Percentiles rank a stretch among this genome's conserved stretches.
Evolutionary conservation across 768 basidiomycete genomes (phyloP).

Genomic region (Russula virescens): DNA sequence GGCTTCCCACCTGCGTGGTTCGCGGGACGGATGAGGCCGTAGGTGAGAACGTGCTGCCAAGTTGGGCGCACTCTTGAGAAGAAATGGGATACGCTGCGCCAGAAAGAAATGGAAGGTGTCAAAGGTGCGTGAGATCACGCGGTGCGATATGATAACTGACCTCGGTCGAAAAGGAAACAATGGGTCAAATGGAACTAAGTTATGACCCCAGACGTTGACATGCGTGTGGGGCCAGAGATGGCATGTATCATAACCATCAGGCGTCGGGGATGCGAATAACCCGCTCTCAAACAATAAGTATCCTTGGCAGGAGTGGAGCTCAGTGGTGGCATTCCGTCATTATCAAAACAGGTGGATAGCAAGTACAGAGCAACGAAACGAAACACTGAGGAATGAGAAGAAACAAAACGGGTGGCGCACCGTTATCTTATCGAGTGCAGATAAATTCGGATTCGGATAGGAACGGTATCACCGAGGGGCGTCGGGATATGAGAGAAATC

Average conservation of each 20-base stretch:
- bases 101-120: conserved; percentile 17
- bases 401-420: background rate
- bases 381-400: no score
- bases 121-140: conserved; percentile 9
- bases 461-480: conserved; percentile 1
- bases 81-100: conserved; percentile 1
- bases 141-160: conserved; percentile 7
- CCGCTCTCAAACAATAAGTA: background rate
- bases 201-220: background rate
- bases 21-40: conserved; percentile 19
- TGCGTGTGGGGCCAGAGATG: background rate
- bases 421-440: conserved; percentile 4
- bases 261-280: background rate
- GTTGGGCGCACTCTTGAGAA: conserved; percentile 1
- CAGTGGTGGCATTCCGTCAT: no score
- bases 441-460: conserved; percentile 2
- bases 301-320: background rate
- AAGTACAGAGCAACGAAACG: background rate
- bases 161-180: conserved; percentile 13
- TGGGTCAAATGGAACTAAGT: background rate
- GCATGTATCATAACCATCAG: background rate
- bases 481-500: conserved; percentile 4
- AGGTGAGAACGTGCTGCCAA: conserved; percentile 5
- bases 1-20: conserved; percentile 16
- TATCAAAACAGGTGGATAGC: background rate